Base-by-base conservation (phyloP, 129 eudicot species). In the Pittosporum tobira region DNA sequence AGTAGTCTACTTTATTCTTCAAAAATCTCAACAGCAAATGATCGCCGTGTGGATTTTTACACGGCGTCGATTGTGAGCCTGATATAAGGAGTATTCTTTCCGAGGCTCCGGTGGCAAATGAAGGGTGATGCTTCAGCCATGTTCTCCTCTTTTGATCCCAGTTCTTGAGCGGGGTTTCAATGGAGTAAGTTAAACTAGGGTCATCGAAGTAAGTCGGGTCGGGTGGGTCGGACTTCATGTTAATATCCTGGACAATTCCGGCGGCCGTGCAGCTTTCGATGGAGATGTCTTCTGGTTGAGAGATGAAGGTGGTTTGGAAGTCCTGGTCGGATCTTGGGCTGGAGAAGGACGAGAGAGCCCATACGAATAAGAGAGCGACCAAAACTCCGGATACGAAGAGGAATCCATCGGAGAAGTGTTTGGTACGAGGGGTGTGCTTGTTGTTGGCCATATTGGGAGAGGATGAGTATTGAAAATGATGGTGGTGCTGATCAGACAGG, bases 161-260 rank as follows among this genome's bases (percentile, higher is more conserved):
- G 44, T 68, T 63, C 18, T 46, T 48, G 1, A 74, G 47, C 16
- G 44, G 71, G 24, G 48, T 50, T 42, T 62, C 27, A 46, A 74
- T 0, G 21, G 71, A 62, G 71, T 74, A 74, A 4, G 71, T 57
- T 66, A 74, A 62, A n/a, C 19, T 26, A 43, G 71, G 74, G 74
- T 74, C 79, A 66, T 74, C 79, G 70, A 68, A 74, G 66, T 68
- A 74, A 59, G 79, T 73, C 24, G 65, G 20, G 26, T 61, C 11
- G 7, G 78, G 73, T 12, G 78, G 78, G 69, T 73, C 77, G 59
- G 7, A 65, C 5, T 18, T 38, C 26, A 61, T 69, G 58, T 68
- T 45, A 69, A 62, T 31, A 38, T 70, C 62, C 24, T 73, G 69
- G 45, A 45, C 64, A 63, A 58, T 54, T 48, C 40, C 66, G 58